Evolutionary conservation across 257 asterid genomes (phyloP).

Genomic region (Parsonsia alboflavescens): DNA sequence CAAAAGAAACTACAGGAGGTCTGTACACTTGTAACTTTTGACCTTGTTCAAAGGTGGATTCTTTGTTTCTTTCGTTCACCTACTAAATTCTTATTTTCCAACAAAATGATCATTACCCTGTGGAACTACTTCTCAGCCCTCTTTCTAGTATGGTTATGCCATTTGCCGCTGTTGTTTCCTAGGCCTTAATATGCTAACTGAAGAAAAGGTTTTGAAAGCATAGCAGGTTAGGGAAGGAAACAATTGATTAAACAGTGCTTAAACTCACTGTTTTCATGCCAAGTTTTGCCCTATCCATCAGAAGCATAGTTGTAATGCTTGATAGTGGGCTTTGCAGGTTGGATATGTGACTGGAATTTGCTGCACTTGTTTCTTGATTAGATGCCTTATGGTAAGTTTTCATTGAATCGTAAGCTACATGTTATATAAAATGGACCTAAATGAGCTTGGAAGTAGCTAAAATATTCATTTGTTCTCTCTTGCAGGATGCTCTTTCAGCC

Average conservation of each 20-base stretch:
- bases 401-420: not conserved
- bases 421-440: not conserved
- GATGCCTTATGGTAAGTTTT: slow-evolving; percentile 37
- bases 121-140: no score
- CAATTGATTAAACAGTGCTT: not conserved
- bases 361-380: slow-evolving; percentile 38
- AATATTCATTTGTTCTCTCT: not conserved
- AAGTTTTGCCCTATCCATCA: not conserved
- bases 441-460: no score
- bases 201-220: no score
- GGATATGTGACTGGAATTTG: slow-evolving; percentile 39
- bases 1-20: slow-evolving; percentile 42
- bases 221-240: not conserved
- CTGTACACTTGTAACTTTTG: not conserved
- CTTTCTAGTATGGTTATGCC: no score
- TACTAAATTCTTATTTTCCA: not conserved
- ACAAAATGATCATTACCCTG: no score
- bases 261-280: not conserved
- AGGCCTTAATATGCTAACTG: not conserved
- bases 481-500: slow-evolving; percentile 35
- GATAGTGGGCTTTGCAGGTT: slow-evolving; percentile 20
- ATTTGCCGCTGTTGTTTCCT: not conserved
- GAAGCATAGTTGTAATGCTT: not conserved
- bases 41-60: not conserved
- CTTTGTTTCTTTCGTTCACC: no score